Conservation (phyloP, 495 filamentous ascomycete genomes). For the Diplogelasinospora grovesii region DNA sequence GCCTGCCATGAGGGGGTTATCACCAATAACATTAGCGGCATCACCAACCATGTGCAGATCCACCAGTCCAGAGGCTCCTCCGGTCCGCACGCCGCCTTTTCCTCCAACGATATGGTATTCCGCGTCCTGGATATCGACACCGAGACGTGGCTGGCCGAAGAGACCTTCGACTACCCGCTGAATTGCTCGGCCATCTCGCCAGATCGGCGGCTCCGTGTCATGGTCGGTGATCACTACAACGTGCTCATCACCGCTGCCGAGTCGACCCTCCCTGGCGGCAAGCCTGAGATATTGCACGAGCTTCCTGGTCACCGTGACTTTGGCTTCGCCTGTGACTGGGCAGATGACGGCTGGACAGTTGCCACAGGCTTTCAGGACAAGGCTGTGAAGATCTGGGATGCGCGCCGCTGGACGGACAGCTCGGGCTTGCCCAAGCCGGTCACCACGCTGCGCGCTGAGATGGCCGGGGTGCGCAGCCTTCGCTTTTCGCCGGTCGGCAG, state of each 20-base stretch:
- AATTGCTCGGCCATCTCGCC: conserved; percentile 83
- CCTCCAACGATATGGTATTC: conserved; percentile 74
- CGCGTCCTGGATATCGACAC: conserved; percentile 68
- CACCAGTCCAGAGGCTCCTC: conserved; percentile 52
- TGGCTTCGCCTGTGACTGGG: conserved; percentile 89
- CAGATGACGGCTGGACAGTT: conserved; percentile 78
- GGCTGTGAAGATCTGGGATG: conserved; percentile 79
- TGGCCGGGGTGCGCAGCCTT: conserved; percentile 71
- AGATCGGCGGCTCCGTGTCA: conserved; percentile 69
- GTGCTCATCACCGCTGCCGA: conserved; percentile 47
- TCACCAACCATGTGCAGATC: conserved; percentile 82
- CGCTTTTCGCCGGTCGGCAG: conserved; percentile 75
- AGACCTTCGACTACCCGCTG: conserved; percentile 59
- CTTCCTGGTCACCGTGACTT: conserved; percentile 71
- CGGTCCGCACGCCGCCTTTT: conserved; percentile 65
- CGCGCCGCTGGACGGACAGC: conserved; percentile 57
- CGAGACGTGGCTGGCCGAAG: conserved; percentile 55
- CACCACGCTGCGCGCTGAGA: conserved; percentile 60
- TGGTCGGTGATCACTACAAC: conserved; percentile 52
- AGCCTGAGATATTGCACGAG: conserved; percentile 36
- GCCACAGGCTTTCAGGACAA: conserved; percentile 90
- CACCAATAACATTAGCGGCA: conserved; percentile 60
- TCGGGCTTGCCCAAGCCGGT: conserved; percentile 43
- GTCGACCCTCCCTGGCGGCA: conserved; percentile 21
- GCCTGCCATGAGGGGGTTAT: conserved; percentile 56